Percentiles rank a stretch among this genome's conserved stretches.
Evolutionary conservation across 257 asterid species (phyloP).

Genomic region (Gentiana dahurica): DNA sequence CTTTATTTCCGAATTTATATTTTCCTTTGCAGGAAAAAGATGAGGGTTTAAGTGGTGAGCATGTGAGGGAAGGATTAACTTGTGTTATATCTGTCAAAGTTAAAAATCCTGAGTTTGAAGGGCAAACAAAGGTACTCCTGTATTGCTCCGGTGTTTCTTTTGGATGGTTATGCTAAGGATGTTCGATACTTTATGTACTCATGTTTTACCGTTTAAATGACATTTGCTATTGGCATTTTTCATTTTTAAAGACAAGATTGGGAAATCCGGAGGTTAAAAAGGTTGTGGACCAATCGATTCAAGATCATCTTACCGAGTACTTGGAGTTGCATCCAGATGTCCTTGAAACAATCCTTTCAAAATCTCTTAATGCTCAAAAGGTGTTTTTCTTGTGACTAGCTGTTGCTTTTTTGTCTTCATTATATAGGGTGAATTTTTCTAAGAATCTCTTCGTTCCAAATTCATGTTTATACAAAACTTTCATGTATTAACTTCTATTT

Average conservation of each 20-base stretch:
- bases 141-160: slow-evolving; percentile 1
- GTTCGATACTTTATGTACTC: too few relatives aligned
- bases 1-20: background rate
- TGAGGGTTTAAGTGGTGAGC: slow-evolving; percentile 83
- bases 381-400: slow-evolving; percentile 16
- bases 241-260: slow-evolving; percentile 65
- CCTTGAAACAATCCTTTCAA: slow-evolving; percentile 73
- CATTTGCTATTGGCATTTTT: slow-evolving; percentile 3
- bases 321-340: slow-evolving; percentile 96
- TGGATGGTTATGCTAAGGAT: background rate
- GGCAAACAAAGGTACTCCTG: slow-evolving; percentile 79
- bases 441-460: background rate
- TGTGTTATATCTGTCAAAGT: slow-evolving; percentile 93
- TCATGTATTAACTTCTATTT: background rate
- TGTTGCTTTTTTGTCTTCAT: background rate
- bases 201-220: too few relatives aligned
- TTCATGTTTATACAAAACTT: too few relatives aligned
- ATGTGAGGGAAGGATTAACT: slow-evolving; percentile 94
- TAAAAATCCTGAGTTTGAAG: slow-evolving; percentile 95
- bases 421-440: slow-evolving; percentile 7
- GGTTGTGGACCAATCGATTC: slow-evolving; percentile 70
- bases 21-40: slow-evolving; percentile 72
- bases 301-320: slow-evolving; percentile 86
- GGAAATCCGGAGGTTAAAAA: slow-evolving; percentile 96
- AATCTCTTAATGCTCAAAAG: slow-evolving; percentile 93